A percentile compares a stretch with the other conserved stretches of the same genome.
These are phyloP conservation scores for Pseudozyma sp. DNA, from an alignment of 1,284 basidiomycete species.

Conservation along the genomic window DNA sequence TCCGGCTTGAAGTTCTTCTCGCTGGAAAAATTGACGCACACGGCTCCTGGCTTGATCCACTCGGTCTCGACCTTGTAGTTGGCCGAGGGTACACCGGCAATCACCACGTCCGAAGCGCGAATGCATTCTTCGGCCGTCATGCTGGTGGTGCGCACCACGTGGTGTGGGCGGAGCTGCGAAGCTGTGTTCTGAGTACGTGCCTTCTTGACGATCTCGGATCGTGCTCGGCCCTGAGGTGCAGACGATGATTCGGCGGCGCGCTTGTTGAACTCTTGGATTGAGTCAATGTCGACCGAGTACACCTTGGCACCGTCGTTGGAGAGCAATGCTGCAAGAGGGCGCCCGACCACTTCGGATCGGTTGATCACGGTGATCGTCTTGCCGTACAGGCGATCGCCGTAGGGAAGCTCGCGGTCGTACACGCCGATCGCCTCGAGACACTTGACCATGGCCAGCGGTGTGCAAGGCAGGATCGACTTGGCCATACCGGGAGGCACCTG, in stretches of 20 bases:
- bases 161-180: constrained; percentile 74
- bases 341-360: constrained; percentile 95
- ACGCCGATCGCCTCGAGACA: constrained; percentile 89
- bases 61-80: constrained; percentile 89
- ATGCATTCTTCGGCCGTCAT: constrained; percentile 58
- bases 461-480: constrained; percentile 96
- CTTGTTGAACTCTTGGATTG: constrained; percentile 77
- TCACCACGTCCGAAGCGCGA: constrained; percentile 61
- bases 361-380: constrained; percentile 95
- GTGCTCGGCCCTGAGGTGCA: constrained; percentile 33
- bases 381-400: constrained; percentile 93
- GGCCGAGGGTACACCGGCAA: constrained; percentile 71
- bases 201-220: constrained; percentile 65
- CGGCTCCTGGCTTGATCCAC: constrained; percentile 89
- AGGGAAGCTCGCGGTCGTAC: constrained; percentile 89
- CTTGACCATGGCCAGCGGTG: constrained; percentile 92
- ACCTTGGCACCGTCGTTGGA: constrained; percentile 96
- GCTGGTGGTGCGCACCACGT: constrained; percentile 74
- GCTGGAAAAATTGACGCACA: constrained; percentile 91
- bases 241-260: constrained; percentile 39
- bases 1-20: constrained; percentile 97
- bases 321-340: constrained; percentile 90
- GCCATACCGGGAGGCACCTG: constrained; percentile 78
- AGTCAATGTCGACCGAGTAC: constrained; percentile 92
- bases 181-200: constrained; percentile 73